Base-by-base conservation (phyloP, 1,284 basidiomycete genomes). In the Trichosporon faecale region DNA sequence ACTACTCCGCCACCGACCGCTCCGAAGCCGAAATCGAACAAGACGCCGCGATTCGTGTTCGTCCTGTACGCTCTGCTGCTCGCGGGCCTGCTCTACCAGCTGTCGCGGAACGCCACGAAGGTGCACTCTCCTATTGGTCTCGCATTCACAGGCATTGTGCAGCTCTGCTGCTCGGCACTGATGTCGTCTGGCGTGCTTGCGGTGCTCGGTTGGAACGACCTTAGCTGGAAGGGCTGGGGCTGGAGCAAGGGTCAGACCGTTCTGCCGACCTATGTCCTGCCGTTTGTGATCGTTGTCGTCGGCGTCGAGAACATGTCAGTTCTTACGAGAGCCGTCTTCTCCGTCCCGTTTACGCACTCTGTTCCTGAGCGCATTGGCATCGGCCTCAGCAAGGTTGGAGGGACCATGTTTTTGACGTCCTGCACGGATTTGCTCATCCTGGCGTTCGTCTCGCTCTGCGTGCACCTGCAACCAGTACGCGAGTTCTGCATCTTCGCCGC, bases 221-320 rank as follows among this genome's bases (percentile, higher is more conserved):
- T 61, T 29, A 61, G 57, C 18, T 80, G 79, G 78, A 80, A 80
- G 63, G 80, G 80, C 2, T 79, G 79, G 77, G 78, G 78, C 2
- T 71, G 72, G 37, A 74, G 75, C 16, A 72, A 71, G 9, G 70
- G 72, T 25, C 78, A 82, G 67, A 80, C 79, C 6, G 77, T 77
- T 37, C 74, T 85, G 18, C 85, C 85, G 4, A 84, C 82, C 55
- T 87, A 86, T 78, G 85, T 97, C 46, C 86, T 98, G 67, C 95
- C 95, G 0, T 93, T 98, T 72, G 92, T 98, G 64, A 94, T 99
- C 65, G 89, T 95, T 18, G 95, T 98, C 75, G 92, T 98, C 21
- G 96, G 96, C 9, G 92, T 94, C 1, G 96, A 98, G 84, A 98
- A 98, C 78, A 98, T 98, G 95, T 93, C 94, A 80, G 91, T 11